phyloP scores from a whole-genome alignment of 306 rosid species.

The Ceratonia siliqua region DNA sequence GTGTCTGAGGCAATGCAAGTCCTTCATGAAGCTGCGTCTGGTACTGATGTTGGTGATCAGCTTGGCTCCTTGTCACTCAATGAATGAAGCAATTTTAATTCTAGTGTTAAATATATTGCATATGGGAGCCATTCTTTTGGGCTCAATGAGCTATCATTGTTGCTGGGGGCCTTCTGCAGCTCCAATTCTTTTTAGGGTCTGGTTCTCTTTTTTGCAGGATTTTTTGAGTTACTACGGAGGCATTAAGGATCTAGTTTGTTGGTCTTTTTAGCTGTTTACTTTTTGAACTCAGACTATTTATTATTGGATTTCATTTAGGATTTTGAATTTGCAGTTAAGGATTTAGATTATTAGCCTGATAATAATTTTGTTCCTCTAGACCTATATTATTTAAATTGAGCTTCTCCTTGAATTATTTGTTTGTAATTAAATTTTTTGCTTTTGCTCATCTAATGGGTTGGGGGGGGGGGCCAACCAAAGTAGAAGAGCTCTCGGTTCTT shows the following conservation, averaged over 20 bases:
- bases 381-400: background rate
- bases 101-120: conserved; percentile 4
- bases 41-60: conserved; percentile 62
- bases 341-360: background rate
- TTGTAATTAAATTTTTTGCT: background rate
- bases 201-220: conserved; percentile 25
- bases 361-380: conserved; percentile 1
- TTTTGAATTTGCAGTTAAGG: conserved; percentile 12
- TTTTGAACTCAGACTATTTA: background rate
- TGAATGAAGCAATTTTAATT: conserved; percentile 43
- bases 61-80: conserved; percentile 52
- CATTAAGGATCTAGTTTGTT: conserved; percentile 30
- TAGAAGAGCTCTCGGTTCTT: background rate
- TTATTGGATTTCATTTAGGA: background rate
- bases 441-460: background rate
- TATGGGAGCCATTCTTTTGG: conserved; percentile 26
- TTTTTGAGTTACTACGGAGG: conserved; percentile 31
- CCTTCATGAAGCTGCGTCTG: conserved; percentile 59
- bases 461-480: background rate
- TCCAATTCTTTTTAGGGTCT: conserved; percentile 25
- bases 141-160: conserved; percentile 26
- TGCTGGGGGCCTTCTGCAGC: conserved; percentile 17
- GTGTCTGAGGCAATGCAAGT: conserved; percentile 90
- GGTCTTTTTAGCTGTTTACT: background rate
- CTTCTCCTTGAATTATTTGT: background rate